Percentiles rank a stretch among this genome's conserved stretches.
Evolutionary conservation across 208 protist species (phyloP).

Genomic region (Wallacemonas sp.): DNA sequence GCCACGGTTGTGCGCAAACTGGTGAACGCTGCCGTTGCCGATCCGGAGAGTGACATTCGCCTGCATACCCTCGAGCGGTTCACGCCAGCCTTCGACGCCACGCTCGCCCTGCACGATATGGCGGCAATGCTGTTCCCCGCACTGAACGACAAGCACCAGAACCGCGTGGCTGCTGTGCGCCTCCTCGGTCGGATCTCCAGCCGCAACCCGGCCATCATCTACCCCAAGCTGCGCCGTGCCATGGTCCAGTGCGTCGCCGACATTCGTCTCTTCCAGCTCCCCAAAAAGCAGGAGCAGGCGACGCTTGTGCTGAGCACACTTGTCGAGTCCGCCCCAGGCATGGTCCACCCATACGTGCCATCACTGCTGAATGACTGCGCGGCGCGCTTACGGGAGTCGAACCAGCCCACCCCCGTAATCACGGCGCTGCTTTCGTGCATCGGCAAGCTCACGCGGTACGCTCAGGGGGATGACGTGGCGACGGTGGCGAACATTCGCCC

Average conservation of each 20-base stretch:
- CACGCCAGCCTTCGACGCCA: conserved; percentile 68
- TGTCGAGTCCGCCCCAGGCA: conserved; percentile 75
- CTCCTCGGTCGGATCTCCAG: conserved; percentile 82
- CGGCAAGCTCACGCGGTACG: conserved; percentile 81
- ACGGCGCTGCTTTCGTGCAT: conserved; percentile 79
- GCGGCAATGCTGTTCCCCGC: conserved; percentile 70
- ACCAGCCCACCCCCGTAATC: conserved; percentile 48
- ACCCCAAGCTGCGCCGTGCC: conserved; percentile 77
- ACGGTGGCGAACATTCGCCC: conserved; percentile 61
- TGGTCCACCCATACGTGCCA: conserved; percentile 80
- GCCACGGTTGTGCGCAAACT: conserved; percentile 73
- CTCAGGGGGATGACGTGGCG: conserved; percentile 71
- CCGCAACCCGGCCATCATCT: conserved; percentile 75
- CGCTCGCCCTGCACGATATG: conserved; percentile 76
- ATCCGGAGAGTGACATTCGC: conserved; percentile 87
- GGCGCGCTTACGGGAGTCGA: conserved; percentile 45
- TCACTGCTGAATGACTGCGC: conserved; percentile 75
- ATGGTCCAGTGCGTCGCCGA: conserved; percentile 86
- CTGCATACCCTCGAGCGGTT: conserved; percentile 81
- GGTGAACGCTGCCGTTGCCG: conserved; percentile 82
- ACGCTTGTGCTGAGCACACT: conserved; percentile 73
- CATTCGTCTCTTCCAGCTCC: conserved; percentile 72
- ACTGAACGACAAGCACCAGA: conserved; percentile 86
- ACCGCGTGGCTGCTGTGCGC: conserved; percentile 70
- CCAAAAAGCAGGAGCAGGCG: conserved; percentile 81